A percentile compares a stretch with the other conserved stretches of the same genome.
These are phyloP conservation scores for Phytophthora sp. DNA, from an alignment of 352 stramenopile species.

Conservation along the genomic window DNA sequence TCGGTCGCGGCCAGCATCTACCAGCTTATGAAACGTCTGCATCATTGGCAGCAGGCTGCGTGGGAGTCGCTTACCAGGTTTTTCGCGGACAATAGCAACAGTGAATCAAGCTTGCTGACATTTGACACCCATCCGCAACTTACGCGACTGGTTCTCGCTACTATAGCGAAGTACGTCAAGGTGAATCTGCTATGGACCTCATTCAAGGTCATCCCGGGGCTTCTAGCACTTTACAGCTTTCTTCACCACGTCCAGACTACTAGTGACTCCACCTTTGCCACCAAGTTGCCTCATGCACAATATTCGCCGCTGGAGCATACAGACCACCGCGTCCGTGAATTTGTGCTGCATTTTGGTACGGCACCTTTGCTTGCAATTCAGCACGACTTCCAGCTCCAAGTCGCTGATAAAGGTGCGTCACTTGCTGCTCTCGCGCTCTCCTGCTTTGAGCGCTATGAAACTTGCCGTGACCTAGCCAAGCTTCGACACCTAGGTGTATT, in stretches of 20 bases:
- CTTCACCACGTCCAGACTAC: constrained; percentile 25
- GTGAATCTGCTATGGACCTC: constrained; percentile 68
- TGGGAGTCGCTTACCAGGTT: constrained; percentile 60
- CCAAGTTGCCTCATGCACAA: background rate
- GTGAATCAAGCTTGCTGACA: constrained; percentile 29
- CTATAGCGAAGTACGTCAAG: constrained; percentile 63
- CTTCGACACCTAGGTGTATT: constrained; percentile 59
- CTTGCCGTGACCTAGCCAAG: constrained; percentile 54
- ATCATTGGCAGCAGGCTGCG: constrained; percentile 64
- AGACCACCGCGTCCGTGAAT: constrained; percentile 54
- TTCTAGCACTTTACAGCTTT: constrained; percentile 55
- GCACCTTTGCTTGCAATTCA: constrained; percentile 64
- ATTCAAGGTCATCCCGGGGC: constrained; percentile 42
- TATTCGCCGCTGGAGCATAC: constrained; percentile 43
- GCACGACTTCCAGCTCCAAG: constrained; percentile 58
- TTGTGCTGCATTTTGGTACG: constrained; percentile 63
- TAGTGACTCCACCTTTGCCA: too few species aligned
- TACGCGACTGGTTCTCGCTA: constrained; percentile 56
- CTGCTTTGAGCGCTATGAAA: constrained; percentile 55
- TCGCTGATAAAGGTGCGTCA: constrained; percentile 20
- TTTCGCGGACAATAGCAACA: constrained; percentile 30
- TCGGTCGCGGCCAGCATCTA: constrained; percentile 39
- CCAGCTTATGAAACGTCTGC: constrained; percentile 67
- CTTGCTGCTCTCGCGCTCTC: constrained; percentile 54
- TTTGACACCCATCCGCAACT: constrained; percentile 66